Conservation (phyloP, 495 filamentous ascomycete genomes). For the Tuber umbilicatum region DNA sequence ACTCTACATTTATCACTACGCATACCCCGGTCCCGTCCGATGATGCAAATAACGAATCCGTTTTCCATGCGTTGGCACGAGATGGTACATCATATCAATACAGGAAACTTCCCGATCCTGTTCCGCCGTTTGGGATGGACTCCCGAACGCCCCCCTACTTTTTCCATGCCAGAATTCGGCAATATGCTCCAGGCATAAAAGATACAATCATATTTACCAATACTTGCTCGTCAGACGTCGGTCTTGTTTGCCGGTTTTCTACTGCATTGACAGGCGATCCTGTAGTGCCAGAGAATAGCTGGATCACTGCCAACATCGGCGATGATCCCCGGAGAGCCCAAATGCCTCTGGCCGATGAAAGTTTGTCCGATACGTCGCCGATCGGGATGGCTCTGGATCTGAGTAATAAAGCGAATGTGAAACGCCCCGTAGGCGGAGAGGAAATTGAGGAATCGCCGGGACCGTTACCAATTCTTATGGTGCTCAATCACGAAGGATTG, state of each 20-base stretch:
- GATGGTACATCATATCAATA: constrained; percentile 57
- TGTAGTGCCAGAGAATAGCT: constrained; percentile 57
- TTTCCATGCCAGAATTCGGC: constrained; percentile 63
- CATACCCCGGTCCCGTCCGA: constrained; percentile 60
- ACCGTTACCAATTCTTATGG: constrained; percentile 77
- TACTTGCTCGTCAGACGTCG: constrained; percentile 70
- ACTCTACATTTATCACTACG: constrained; percentile 71
- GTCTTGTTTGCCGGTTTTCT: constrained; percentile 66
- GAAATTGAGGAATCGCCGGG: constrained; percentile 68
- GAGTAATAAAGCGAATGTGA: constrained; percentile 69
- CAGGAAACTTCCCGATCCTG: constrained; percentile 60
- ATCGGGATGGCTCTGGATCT: constrained; percentile 79
- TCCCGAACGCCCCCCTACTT: constrained; percentile 63
- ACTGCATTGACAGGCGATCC: constrained; percentile 51
- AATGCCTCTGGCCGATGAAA: constrained; percentile 58
- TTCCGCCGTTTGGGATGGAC: constrained; percentile 60
- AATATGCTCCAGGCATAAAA: constrained; percentile 69
- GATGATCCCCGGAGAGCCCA: constrained; percentile 73
- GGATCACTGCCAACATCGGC: constrained; percentile 63
- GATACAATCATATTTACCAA: constrained; percentile 76
- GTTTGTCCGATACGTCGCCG: constrained; percentile 61
- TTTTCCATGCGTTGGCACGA: constrained; percentile 71
- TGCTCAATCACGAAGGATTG: constrained; percentile 83
- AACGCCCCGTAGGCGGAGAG: constrained; percentile 68
- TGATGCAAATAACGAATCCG: constrained; percentile 52